Evolutionary conservation across 1,284 basidiomycete species (phyloP).

Genomic region (Cronartium quercuum): DNA sequence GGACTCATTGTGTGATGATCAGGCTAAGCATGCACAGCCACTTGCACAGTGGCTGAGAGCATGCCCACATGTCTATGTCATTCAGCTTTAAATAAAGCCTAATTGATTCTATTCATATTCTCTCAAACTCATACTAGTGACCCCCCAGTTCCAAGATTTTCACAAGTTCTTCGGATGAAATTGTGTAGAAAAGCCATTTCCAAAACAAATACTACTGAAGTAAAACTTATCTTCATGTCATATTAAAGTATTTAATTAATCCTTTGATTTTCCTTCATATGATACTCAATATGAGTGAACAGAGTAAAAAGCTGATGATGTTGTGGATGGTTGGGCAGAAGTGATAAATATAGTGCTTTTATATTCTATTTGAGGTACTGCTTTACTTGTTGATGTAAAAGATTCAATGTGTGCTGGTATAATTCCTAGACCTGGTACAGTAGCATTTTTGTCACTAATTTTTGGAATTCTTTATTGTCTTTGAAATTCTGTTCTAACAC

Average conservation of each 20-base stretch:
- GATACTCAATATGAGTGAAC: slow-evolving; percentile 89
- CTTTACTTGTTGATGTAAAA: slow-evolving; percentile 63
- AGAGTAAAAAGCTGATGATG: slow-evolving; percentile 74
- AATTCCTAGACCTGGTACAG: slow-evolving; percentile 61
- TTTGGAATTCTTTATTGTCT: too few species aligned
- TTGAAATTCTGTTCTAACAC: too few species aligned
- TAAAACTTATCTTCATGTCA: slow-evolving; percentile 94
- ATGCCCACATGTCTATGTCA: too few species aligned
- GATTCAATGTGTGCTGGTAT: slow-evolving; percentile 64
- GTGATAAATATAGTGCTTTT: slow-evolving; percentile 56
- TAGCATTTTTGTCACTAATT: slow-evolving; percentile 69
- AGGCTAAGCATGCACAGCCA: too few species aligned
- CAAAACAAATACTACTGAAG: slow-evolving; percentile 72
- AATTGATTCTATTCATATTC: too few species aligned
- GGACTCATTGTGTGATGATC: too few species aligned
- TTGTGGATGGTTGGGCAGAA: slow-evolving; percentile 52
- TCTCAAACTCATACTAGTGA: too few species aligned
- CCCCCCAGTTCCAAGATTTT: too few species aligned
- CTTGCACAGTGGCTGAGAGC: too few species aligned
- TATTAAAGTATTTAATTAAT: slow-evolving; percentile 77
- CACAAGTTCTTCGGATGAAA: slow-evolving; percentile 99
- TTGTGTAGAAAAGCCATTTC: slow-evolving; percentile 87
- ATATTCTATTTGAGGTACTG: slow-evolving; percentile 99
- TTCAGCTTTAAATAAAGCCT: too few species aligned
- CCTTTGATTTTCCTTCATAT: slow-evolving; percentile 56